A percentile compares a stretch with the other conserved stretches of the same genome.
Evolutionary conservation across 805 yeast genomes (phyloP).

Genomic region (Cyberlindnera veronae): DNA sequence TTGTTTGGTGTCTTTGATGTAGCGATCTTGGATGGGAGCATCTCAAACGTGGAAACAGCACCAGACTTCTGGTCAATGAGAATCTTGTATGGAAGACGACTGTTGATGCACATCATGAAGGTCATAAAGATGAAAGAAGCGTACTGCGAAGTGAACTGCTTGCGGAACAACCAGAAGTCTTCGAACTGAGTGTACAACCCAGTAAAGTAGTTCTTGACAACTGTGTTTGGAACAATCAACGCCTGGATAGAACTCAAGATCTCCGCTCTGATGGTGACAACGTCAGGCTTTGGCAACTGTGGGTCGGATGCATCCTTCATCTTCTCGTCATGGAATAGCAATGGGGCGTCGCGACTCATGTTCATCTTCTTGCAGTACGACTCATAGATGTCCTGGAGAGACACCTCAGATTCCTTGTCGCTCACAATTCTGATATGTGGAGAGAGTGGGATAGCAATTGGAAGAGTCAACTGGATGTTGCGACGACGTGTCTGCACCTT

Average conservation of each 20-base stretch:
- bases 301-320: slow-evolving; percentile 92
- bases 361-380: slow-evolving; percentile 72
- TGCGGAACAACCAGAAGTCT: slow-evolving; percentile 96
- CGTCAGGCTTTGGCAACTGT: slow-evolving; percentile 88
- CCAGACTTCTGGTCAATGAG: slow-evolving; percentile 81
- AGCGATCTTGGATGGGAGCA: slow-evolving; percentile 85
- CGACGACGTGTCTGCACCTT: slow-evolving; percentile 88
- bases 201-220: slow-evolving; percentile 75
- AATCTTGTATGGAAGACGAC: slow-evolving; percentile 91
- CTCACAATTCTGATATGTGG: slow-evolving; percentile 93
- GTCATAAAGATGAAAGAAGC: slow-evolving; percentile 92
- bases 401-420: slow-evolving; percentile 68
- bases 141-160: slow-evolving; percentile 91
- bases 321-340: slow-evolving; percentile 80
- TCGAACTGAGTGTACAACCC: slow-evolving; percentile 71
- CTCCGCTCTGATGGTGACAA: slow-evolving; percentile 84
- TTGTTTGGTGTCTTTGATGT: slow-evolving; percentile 37
- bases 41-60: slow-evolving; percentile 88
- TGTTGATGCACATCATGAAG: slow-evolving; percentile 89
- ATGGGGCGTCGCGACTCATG: slow-evolving; percentile 83
- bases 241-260: slow-evolving; percentile 88
- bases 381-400: slow-evolving; percentile 82
- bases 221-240: slow-evolving; percentile 77
- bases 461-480: slow-evolving; percentile 78
- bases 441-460: slow-evolving; percentile 88